A percentile compares a stretch with the other conserved stretches of the same genome.
Evolutionary conservation across 2,329 filamentous ascomycete genomes (phyloP).

Genomic region (Diaporthe sp.): DNA sequence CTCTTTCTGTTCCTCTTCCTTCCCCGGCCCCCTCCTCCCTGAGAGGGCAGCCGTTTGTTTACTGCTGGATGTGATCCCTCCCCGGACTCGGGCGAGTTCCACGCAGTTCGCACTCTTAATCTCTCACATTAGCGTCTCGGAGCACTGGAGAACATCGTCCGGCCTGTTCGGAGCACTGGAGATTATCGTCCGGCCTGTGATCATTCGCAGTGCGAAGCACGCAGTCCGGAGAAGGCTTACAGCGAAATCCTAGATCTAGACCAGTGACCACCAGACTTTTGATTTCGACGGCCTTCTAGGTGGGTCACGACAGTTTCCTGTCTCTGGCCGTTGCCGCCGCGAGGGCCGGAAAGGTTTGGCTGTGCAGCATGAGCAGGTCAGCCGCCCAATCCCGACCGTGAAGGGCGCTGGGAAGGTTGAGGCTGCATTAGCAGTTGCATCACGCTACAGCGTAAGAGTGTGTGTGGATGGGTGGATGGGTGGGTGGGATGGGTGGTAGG

Average conservation of each 20-base stretch:
- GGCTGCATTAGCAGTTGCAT: slow-evolving; percentile 37
- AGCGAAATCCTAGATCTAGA: background rate
- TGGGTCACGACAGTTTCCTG: slow-evolving; percentile 24
- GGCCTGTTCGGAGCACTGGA: slow-evolving; percentile 9
- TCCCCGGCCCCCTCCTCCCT: background rate
- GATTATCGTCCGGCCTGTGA: background rate
- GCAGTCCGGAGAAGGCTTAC: background rate
- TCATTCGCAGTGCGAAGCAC: background rate
- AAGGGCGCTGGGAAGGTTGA: slow-evolving; percentile 26
- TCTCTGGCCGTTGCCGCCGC: slow-evolving; percentile 22
- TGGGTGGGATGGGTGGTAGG: background rate
- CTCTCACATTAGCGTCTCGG: slow-evolving; percentile 11
- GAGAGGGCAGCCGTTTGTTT: slow-evolving; percentile 21
- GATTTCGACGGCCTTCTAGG: slow-evolving; percentile 15
- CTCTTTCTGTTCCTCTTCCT: background rate
- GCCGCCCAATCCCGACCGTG: slow-evolving; percentile 32
- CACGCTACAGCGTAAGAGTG: slow-evolving; percentile 22
- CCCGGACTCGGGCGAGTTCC: slow-evolving; percentile 7
- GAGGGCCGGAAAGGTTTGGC: slow-evolving; percentile 20
- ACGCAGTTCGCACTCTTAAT: slow-evolving; percentile 1
- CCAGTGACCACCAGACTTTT: slow-evolving; percentile 12
- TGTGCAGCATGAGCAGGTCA: slow-evolving; percentile 36
- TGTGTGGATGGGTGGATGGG: background rate
- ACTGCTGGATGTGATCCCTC: slow-evolving; percentile 7
- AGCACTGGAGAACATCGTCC: background rate